Conservation (phyloP, 306 rosid species). For the Acacia confusa region DNA sequence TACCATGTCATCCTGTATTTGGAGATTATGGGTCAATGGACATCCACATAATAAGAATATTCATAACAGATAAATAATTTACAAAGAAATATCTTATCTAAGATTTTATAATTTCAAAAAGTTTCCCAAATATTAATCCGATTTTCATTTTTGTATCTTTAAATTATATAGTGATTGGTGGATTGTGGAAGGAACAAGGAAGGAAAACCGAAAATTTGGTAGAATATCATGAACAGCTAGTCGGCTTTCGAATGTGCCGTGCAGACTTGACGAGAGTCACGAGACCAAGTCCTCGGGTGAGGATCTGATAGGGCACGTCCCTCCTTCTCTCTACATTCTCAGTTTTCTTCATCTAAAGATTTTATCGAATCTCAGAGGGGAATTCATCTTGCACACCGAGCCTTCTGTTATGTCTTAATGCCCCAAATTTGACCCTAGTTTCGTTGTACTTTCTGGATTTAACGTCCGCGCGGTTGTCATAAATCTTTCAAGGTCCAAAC, state of each 20-base stretch:
- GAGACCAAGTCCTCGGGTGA: neutral
- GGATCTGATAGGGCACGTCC: neutral
- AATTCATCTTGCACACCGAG: neutral
- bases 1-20: no score
- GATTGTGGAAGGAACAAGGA: neutral
- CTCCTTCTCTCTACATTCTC: neutral
- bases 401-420: neutral
- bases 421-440: conserved; percentile 2
- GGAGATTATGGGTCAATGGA: no score
- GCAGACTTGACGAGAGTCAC: neutral
- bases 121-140: no score
- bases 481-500: conserved; percentile 1
- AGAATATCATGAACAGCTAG: neutral
- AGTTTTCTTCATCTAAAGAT: neutral
- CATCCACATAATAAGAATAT: no score
- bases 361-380: neutral
- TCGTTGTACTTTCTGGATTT: neutral
- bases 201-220: neutral
- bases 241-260: neutral
- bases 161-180: no score
- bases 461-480: neutral
- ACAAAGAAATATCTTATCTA: no score
- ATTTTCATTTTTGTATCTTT: no score
- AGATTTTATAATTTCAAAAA: no score
- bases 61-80: no score